These are phyloP conservation scores for Ceratobasidium sp. DNA, from an alignment of 1,284 basidiomycete species.

Conservation along the genomic window DNA sequence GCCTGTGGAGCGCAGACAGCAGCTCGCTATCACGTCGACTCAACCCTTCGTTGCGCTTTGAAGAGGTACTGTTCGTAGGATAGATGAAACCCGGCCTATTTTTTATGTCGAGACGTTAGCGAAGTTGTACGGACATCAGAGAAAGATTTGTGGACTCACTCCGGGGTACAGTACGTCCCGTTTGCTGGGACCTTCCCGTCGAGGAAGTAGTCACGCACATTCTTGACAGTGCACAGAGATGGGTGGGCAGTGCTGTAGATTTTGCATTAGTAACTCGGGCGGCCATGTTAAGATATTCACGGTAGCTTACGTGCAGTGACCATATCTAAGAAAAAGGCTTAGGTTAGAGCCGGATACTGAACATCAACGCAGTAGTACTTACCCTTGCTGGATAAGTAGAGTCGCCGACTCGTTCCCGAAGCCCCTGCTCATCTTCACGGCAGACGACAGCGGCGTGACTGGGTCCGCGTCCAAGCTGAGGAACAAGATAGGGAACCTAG, in stretches of 20 bases:
- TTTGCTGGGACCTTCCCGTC: constrained; percentile 46
- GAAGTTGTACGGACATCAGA: neutral
- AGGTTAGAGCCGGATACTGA: neutral
- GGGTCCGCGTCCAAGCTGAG: constrained; percentile 48
- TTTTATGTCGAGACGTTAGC: neutral
- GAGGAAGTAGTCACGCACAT: constrained; percentile 47
- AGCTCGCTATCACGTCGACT: constrained; percentile 2
- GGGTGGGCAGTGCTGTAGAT: constrained; percentile 45
- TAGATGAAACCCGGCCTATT: constrained; percentile 32
- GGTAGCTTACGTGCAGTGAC: constrained; percentile 46
- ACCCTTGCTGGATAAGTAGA: constrained; percentile 48
- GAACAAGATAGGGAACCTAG: constrained; percentile 48
- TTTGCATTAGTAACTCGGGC: neutral
- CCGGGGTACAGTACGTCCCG: constrained; percentile 45
- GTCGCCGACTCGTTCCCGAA: constrained; percentile 47
- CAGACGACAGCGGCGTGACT: constrained; percentile 48
- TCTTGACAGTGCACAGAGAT: constrained; percentile 47
- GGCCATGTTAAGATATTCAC: neutral
- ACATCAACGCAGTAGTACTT: neutral
- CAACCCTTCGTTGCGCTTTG: neutral
- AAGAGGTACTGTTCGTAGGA: neutral
- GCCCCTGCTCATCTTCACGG: constrained; percentile 44
- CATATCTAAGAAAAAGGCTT: constrained; percentile 40
- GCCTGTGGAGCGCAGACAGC: neutral
- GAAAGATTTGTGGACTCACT: constrained; percentile 2